Percentiles rank a stretch among this genome's conserved stretches.
Conservation (phyloP, 2,329 filamentous ascomycete genomes). For the Aspergillus pseudoterreus region DNA sequence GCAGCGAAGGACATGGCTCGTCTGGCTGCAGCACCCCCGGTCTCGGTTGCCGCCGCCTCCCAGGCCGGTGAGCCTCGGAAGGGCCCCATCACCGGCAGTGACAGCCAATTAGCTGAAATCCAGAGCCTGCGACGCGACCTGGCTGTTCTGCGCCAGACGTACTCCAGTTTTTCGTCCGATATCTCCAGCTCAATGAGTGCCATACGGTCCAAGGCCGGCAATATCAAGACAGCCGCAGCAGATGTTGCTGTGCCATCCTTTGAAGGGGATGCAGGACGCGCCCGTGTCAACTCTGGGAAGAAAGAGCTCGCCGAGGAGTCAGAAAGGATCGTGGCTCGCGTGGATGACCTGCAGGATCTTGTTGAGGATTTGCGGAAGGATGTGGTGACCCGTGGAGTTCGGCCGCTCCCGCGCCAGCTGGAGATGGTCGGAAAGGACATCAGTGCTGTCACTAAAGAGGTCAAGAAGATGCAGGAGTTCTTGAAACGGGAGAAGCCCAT, state of each 20-base stretch:
- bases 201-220: constrained; percentile 75
- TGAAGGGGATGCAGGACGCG: constrained; percentile 74
- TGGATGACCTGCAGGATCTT: constrained; percentile 95
- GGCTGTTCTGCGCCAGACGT: constrained; percentile 87
- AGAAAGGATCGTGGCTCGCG: constrained; percentile 82
- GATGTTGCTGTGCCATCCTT: constrained; percentile 68
- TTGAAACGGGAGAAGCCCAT: constrained; percentile 88
- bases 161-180: constrained; percentile 84
- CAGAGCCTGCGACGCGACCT: constrained; percentile 82
- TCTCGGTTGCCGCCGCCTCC: constrained; percentile 22
- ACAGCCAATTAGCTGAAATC: constrained; percentile 69
- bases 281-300: constrained; percentile 81
- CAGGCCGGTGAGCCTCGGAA: constrained; percentile 23
- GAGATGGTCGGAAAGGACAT: constrained; percentile 89
- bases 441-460: constrained; percentile 71
- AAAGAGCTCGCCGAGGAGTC: constrained; percentile 83
- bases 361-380: constrained; percentile 97
- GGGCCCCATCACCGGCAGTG: constrained; percentile 38
- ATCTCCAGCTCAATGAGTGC: constrained; percentile 82
- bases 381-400: constrained; percentile 86
- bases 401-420: constrained; percentile 83
- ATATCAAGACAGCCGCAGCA: constrained; percentile 71
- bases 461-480: constrained; percentile 92
- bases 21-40: constrained; percentile 50
- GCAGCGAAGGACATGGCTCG: constrained; percentile 80